These are phyloP conservation scores for Jacaranda mimosifolia DNA, from an alignment of 257 asterid genomes.

Conservation along the genomic window DNA sequence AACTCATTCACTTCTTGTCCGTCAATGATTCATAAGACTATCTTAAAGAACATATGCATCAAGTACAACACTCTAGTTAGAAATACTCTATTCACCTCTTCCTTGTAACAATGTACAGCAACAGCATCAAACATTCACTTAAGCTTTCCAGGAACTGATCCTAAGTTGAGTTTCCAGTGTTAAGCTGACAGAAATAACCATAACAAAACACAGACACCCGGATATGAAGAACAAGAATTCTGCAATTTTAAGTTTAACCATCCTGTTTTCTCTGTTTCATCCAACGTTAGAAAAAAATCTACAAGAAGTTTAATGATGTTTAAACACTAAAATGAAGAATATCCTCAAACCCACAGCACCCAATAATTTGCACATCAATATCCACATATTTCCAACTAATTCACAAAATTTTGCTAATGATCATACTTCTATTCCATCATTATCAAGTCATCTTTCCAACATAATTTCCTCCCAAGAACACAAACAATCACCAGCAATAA, in stretches of 20 bases:
- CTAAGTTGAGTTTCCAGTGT: not conserved
- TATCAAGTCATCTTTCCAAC: not conserved
- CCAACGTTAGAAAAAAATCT: not conserved
- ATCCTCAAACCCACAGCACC: not conserved
- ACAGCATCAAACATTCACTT: not conserved
- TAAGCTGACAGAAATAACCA: not conserved
- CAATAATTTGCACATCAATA: not conserved
- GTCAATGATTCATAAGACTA: not conserved
- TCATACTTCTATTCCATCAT: not conserved
- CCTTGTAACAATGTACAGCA: not conserved
- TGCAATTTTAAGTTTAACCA: not conserved
- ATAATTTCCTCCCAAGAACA: conserved; percentile 16
- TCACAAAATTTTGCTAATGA: not conserved
- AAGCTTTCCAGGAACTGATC: conserved; percentile 10
- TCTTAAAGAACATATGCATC: not conserved
- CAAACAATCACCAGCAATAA: conserved; percentile 16
- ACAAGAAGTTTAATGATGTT: not conserved
- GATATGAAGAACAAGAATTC: not conserved
- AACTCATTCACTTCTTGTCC: conserved; percentile 9
- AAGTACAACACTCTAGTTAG: not conserved
- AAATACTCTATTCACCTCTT: conserved; percentile 9
- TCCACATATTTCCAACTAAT: not conserved
- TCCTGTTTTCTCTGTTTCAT: not conserved
- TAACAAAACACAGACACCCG: not conserved
- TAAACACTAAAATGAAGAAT: conserved; percentile 14